phyloP scores from a whole-genome alignment of 345 rosid genomes.

The Gynandropsis gynandra region DNA sequence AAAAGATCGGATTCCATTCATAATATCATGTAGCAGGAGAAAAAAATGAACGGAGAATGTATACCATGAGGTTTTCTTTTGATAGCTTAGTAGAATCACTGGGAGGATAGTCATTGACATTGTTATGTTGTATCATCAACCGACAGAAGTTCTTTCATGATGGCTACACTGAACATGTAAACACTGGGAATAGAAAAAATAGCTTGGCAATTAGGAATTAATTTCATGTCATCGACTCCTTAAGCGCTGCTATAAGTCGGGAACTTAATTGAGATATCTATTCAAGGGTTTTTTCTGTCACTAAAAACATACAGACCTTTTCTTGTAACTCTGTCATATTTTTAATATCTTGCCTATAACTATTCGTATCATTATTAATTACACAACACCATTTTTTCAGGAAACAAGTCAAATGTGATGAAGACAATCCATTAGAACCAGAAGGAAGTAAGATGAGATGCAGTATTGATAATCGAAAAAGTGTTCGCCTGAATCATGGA shows the following conservation, averaged over 20 bases:
- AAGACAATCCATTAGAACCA: background rate
- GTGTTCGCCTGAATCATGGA: slow-evolving; percentile 55
- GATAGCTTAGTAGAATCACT: slow-evolving; percentile 62
- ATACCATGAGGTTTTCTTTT: slow-evolving; percentile 68
- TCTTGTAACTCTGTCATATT: background rate
- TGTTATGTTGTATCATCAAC: slow-evolving; percentile 37
- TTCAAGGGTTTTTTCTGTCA: too few relatives aligned
- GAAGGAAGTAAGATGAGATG: background rate
- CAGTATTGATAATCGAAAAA: slow-evolving; percentile 51
- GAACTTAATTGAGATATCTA: too few relatives aligned
- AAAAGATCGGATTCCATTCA: background rate
- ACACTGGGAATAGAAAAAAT: too few relatives aligned
- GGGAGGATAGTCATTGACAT: slow-evolving; percentile 86
- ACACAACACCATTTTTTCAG: background rate
- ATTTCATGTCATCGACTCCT: too few relatives aligned
- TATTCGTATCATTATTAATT: slow-evolving; percentile 5
- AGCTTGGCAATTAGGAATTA: too few relatives aligned
- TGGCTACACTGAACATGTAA: too few relatives aligned
- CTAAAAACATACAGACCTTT: too few relatives aligned
- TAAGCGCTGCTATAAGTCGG: too few relatives aligned
- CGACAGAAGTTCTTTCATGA: background rate
- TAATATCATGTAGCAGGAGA: too few relatives aligned
- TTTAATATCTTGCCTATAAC: background rate
- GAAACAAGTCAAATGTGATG: background rate
- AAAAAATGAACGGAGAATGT: too few relatives aligned